Percentiles rank a stretch among this genome's conserved stretches.
Evolutionary conservation across 169 alveolate species (phyloP).

Genomic region (Ichthyophthirius multifiliis): DNA sequence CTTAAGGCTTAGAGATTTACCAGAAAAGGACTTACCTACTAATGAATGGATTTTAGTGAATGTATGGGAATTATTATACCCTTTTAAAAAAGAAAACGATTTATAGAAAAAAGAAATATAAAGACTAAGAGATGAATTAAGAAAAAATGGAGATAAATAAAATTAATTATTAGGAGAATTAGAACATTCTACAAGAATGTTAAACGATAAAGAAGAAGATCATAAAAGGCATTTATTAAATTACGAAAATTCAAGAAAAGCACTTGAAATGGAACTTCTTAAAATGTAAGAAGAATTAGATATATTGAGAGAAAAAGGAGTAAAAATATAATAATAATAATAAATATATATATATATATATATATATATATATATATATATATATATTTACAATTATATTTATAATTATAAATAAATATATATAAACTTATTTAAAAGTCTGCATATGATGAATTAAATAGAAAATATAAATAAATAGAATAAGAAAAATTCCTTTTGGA

Average conservation of each 20-base stretch:
- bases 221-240: slow-evolving; percentile 45
- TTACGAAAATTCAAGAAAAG: slow-evolving; percentile 50
- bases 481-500: slow-evolving; percentile 43
- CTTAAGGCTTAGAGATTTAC: slow-evolving; percentile 56
- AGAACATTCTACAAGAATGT: slow-evolving; percentile 49
- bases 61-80: slow-evolving; percentile 66
- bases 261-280: slow-evolving; percentile 49
- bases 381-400: no score
- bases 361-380: neutral
- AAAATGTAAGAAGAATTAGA: slow-evolving; percentile 35
- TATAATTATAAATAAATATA: neutral
- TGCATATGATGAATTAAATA: slow-evolving; percentile 53
- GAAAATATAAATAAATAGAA: slow-evolving; percentile 44
- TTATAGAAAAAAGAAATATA: slow-evolving; percentile 44
- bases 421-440: slow-evolving; percentile 14
- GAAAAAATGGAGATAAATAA: slow-evolving; percentile 30
- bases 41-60: slow-evolving; percentile 67
- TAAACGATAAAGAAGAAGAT: slow-evolving; percentile 62
- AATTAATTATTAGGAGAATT: slow-evolving; percentile 45
- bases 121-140: slow-evolving; percentile 40
- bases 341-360: neutral
- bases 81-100: slow-evolving; percentile 55
- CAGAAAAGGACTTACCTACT: slow-evolving; percentile 58
- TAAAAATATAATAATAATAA: neutral
- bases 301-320: slow-evolving; percentile 43